Evolutionary conservation across 2,329 filamentous ascomycete species (phyloP).

Genomic region (Exserohilum turcica): DNA sequence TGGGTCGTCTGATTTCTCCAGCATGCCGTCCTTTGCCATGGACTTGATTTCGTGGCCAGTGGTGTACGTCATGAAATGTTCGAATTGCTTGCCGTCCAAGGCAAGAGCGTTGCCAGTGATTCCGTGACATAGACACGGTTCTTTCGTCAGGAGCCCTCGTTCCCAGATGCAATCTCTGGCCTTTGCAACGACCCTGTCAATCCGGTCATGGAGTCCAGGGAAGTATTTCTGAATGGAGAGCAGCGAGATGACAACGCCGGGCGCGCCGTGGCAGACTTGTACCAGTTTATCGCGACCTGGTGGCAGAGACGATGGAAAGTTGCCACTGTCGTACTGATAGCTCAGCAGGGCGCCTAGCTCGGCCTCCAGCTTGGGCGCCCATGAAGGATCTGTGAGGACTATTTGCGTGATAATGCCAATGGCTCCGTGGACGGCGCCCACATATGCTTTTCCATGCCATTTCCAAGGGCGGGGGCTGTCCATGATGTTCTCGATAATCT

Average conservation of each 20-base stretch:
- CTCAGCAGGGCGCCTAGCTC: conserved; percentile 62
- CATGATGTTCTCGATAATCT: conserved; percentile 66
- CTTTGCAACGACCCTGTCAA: conserved; percentile 59
- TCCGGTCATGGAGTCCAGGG: conserved; percentile 58
- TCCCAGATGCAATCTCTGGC: conserved; percentile 61
- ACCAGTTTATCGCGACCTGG: conserved; percentile 58
- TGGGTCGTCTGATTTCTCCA: conserved; percentile 58
- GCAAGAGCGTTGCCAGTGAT: conserved; percentile 68
- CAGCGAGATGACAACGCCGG: conserved; percentile 66
- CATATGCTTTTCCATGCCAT: conserved; percentile 67
- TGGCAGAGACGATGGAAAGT: conserved; percentile 64
- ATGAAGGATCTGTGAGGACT: conserved; percentile 61
- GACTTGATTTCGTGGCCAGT: conserved; percentile 62
- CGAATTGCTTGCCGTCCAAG: conserved; percentile 54
- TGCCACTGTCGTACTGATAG: conserved; percentile 65
- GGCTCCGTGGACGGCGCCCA: conserved; percentile 70
- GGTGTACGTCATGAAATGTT: conserved; percentile 64
- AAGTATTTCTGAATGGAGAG: conserved; percentile 62
- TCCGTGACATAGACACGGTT: conserved; percentile 69
- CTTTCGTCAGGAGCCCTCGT: conserved; percentile 65
- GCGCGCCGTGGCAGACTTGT: conserved; percentile 71
- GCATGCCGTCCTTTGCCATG: conserved; percentile 58
- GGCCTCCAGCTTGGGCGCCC: conserved; percentile 60
- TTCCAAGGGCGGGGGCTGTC: conserved; percentile 62
- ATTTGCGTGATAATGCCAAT: conserved; percentile 75